Evolutionary conservation across 768 basidiomycete genomes (phyloP), one percentile per base, ranked within the genome.

Genomic region (Fibroporia radiculosa): DNA sequence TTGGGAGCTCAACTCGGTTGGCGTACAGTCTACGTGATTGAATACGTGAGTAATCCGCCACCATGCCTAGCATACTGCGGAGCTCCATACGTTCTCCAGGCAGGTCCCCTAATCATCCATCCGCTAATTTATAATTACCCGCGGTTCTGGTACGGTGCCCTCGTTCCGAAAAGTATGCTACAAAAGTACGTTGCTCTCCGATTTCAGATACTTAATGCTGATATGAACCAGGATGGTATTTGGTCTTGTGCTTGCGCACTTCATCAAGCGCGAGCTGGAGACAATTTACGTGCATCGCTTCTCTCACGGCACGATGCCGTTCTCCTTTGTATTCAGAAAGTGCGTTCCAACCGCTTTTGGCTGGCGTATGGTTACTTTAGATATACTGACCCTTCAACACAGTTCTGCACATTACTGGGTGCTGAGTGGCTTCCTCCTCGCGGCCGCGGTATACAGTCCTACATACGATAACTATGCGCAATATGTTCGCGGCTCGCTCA

Each of bases 271-370:
- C 42, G 91, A 95, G 58, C 62, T 90, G 16, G 96, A 99, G 66
- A 93, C 96, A 2, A 46, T 93, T 3, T 95, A 92, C 57, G 78
- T 99, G 1, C 96, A 99, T 62, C 85, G 89, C 10, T 98, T 97
- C 73, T 97, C 93, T 24, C 80, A 92, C 65, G 86, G 81, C 1
- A 96, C 95, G 0, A 95, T 98, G 87, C 96, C 95, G 1, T 64
- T 83, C 47, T 57, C 59, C 48, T 88, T 91, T 59, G 75, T 98
- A 27, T 82, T 95, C 70, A 86, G 83, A 62, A 99, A 99, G 95
- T 96, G 44, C 23, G 76, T 54, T 20, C 13, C 22, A 20, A 25
- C 25, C 18, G 3, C 34, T 28, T 8, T 6, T 35, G 8, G 14
- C 34, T 18, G 34, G 8, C 20, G 14, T 18, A n/a, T 31, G 29